Evolutionary conservation across 1,139 yeast genomes (phyloP).

Genomic region (Hanseniaspora gamundiae): DNA sequence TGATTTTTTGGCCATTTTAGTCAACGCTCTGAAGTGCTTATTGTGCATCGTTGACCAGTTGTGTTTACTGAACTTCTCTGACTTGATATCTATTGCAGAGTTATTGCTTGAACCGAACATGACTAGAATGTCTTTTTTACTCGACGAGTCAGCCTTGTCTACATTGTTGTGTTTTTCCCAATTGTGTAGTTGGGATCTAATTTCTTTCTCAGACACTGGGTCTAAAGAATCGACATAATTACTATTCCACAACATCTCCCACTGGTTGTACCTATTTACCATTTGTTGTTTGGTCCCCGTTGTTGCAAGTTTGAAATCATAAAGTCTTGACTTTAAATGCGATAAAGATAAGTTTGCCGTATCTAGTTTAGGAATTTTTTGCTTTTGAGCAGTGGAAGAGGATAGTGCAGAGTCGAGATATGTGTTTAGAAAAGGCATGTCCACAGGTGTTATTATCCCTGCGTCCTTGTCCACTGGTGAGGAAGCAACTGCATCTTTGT

Average conservation of each 20-base stretch:
- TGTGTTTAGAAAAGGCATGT: constrained; percentile 9
- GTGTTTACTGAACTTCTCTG: constrained; percentile 29
- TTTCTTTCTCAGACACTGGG: constrained; percentile 46
- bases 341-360: constrained; percentile 46
- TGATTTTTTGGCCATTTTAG: constrained; percentile 35
- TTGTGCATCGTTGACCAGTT: constrained; percentile 41
- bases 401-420: constrained; percentile 17
- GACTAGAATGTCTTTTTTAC: constrained; percentile 14
- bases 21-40: constrained; percentile 40
- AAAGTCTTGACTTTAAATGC: constrained; percentile 50
- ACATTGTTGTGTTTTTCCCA: constrained; percentile 48
- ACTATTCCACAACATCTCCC: constrained; percentile 69
- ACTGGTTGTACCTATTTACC: constrained; percentile 67
- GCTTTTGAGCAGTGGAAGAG: constrained; percentile 6
- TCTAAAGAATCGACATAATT: constrained; percentile 57
- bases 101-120: constrained; percentile 16
- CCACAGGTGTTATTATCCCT: neutral
- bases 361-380: constrained; percentile 46
- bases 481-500: neutral
- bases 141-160: constrained; percentile 9
- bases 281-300: constrained; percentile 52
- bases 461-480: neutral
- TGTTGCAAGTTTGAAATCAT: constrained; percentile 42
- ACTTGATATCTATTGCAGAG: constrained; percentile 16
- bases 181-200: constrained; percentile 43